A percentile compares a stretch with the other conserved stretches of the same genome.
Conservation (phyloP, 345 rosid genomes). For the Brassica carinata region DNA sequence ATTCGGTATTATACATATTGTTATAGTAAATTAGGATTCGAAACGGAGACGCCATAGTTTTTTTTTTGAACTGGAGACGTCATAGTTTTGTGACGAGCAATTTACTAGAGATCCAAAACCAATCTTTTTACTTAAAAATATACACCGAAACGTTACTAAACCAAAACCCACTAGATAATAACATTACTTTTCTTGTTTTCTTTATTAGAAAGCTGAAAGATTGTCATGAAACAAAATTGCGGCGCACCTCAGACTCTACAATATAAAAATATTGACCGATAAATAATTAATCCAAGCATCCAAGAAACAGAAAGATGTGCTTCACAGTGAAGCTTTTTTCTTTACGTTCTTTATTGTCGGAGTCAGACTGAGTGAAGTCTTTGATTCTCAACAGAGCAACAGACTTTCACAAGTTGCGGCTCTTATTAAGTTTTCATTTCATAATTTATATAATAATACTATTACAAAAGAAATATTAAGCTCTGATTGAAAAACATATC, state of each 20-base stretch:
- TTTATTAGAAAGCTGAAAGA: background rate
- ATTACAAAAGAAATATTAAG: slow-evolving; percentile 3
- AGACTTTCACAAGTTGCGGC: slow-evolving; percentile 42
- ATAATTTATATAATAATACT: background rate
- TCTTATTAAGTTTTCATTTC: background rate
- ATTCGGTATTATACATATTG: background rate
- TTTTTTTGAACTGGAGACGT: background rate
- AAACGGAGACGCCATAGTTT: background rate
- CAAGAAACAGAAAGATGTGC: slow-evolving; percentile 20
- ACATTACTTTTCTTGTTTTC: background rate
- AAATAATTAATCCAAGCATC: background rate
- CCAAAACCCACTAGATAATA: background rate
- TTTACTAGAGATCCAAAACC: background rate
- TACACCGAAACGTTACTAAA: background rate
- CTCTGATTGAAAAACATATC: too few relatives aligned
- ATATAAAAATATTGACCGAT: background rate
- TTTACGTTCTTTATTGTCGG: slow-evolving; percentile 33
- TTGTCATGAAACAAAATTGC: slow-evolving; percentile 31
- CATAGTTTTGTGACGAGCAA: background rate
- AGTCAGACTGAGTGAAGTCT: slow-evolving; percentile 32
- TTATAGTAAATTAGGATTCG: background rate
- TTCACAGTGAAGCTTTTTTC: slow-evolving; percentile 27
- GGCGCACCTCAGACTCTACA: slow-evolving; percentile 23
- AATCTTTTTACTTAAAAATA: background rate
- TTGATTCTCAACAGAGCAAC: slow-evolving; percentile 19